Base-by-base conservation (phyloP, 257 asterid species). In the Capsicum chinense region DNA sequence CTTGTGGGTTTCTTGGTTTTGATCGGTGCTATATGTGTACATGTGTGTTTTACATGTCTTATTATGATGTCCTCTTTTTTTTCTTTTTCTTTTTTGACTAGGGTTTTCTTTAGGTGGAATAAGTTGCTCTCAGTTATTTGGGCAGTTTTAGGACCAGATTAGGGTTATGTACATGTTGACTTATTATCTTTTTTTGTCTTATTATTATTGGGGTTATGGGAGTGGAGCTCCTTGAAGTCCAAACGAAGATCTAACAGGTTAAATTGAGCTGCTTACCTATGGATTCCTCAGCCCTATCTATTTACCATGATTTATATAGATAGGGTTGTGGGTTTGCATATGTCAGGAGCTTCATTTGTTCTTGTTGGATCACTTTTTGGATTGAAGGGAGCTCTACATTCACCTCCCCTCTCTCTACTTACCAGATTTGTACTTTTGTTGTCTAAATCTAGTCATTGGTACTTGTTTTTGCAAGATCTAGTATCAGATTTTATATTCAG, bases 161-260 rank as follows among this genome's bases (percentile, higher is more conserved):
- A 26, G 70, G 73, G 71, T 58, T 58, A 4, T 33, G 8, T 64
- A 13, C 42, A 50, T 50, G 82, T 79, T 80, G 71, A 13, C 76
- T 62, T 79, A 47, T 9, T 7, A 4, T 26, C 0, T 5, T 37
- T n/a, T 59, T 33, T 44, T 42, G 21, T 37, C 14, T 86, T 86
- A 11, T 26, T 11, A 1, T 21, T 63, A 10, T 4, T 4, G 83
- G 89, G 90, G 90, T 88, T 57, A 37, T 57, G 81, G 7, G 92
- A 69, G 97, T 92, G 89, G 98, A 95, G 98, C 98, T 95, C 95
- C 98, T 92, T 92, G 92, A 92, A 91, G 96, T 93, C 94, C 98
- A 95, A 95, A 67, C 83, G 92, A 91, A 93, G 98, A 90, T 88
- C 88, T 87, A 81, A 87, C 87, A 74, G 89, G 97, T 93, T 73